phyloP scores from a whole-genome alignment of 2,329 filamentous ascomycete genomes.

The Beauveria caledonica region DNA sequence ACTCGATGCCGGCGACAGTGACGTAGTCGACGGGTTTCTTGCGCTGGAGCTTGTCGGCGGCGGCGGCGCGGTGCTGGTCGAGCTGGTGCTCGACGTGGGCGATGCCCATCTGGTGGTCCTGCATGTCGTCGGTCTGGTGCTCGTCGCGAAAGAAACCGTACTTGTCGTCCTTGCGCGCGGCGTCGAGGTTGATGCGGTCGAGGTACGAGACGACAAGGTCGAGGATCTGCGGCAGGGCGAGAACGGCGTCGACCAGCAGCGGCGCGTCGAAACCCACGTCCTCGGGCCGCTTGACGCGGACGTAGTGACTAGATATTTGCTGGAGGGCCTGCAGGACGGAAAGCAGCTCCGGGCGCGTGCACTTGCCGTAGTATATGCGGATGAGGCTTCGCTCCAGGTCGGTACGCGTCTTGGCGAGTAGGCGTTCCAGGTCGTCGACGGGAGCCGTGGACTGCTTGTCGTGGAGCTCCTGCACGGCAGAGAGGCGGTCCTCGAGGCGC shows the following conservation, averaged over 20 bases:
- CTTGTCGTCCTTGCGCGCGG: constrained; percentile 82
- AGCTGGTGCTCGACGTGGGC: constrained; percentile 87
- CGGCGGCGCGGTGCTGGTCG: constrained; percentile 62
- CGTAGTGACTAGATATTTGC: constrained; percentile 68
- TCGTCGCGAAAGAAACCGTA: constrained; percentile 87
- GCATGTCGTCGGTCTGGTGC: constrained; percentile 81
- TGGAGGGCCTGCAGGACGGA: constrained; percentile 80
- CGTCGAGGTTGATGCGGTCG: constrained; percentile 75
- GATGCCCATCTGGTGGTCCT: constrained; percentile 82
- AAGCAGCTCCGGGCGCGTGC: constrained; percentile 79
- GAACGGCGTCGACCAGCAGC: constrained; percentile 63
- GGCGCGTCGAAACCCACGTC: constrained; percentile 66
- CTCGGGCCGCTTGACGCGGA: constrained; percentile 52
- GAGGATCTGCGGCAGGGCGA: constrained; percentile 67
- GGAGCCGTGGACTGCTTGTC: constrained; percentile 55
- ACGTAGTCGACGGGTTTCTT: constrained; percentile 61
- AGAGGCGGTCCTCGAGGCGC: constrained; percentile 67
- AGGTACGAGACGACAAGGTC: constrained; percentile 66
- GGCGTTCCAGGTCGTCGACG: constrained; percentile 64
- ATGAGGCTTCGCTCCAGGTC: constrained; percentile 92
- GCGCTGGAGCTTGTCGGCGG: constrained; percentile 64
- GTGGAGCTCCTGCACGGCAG: constrained; percentile 79
- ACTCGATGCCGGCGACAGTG: constrained; percentile 86
- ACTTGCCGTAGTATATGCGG: constrained; percentile 96
- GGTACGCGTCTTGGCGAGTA: constrained; percentile 63